Base-by-base conservation (phyloP, 2,329 filamentous ascomycete species). In the Fusarium sp. region DNA sequence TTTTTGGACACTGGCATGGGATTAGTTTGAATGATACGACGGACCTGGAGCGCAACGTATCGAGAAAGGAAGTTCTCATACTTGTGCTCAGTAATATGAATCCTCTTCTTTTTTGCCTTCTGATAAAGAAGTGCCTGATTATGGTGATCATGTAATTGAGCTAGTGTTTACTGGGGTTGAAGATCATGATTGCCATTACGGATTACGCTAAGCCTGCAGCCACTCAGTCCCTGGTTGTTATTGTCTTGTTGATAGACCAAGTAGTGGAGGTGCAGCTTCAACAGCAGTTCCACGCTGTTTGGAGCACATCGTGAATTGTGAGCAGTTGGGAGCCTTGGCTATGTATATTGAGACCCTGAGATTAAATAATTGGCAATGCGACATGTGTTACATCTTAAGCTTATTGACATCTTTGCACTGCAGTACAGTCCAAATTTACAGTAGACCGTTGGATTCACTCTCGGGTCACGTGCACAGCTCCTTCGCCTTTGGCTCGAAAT, bases 391-490 rank as follows among this genome's bases (percentile, higher is more conserved):
- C n/a, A n/a, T 19, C 19, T 19, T 3, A 34, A 29, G n/a, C 35
- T 10, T 22, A 38, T 29, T 8, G 19, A 31, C 42, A n/a, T 13
- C 39, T 8, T 15, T 42, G 15, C 49, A 11, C 52, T 31, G 34
- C 12, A 32, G 15, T 5, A 9, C 10, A 31, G 7, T 26, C 19
- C 19, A 8, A 19, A 5, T 9, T 25, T 35, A 58, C 22, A n/a
- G 42, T 24, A 12, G 42, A 47, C 38, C 29, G 36, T 39, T 63
- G 42, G 7, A 32, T 42, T 28, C 28, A 35, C 26, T 19, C 47
- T 36, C 13, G 35, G 42, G 53, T 77, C 75, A 76, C 76, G 76
- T 77, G 76, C 53, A 15, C 1, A 2, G 29, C 61, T 65, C 65
- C 69, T 70, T 71, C 71, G 67, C 65, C 68, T 72, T 72, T 67